A percentile compares a stretch with the other conserved stretches of the same genome.
Conservation (phyloP, 768 basidiomycete species). For the Lactarius sanguifluus region DNA sequence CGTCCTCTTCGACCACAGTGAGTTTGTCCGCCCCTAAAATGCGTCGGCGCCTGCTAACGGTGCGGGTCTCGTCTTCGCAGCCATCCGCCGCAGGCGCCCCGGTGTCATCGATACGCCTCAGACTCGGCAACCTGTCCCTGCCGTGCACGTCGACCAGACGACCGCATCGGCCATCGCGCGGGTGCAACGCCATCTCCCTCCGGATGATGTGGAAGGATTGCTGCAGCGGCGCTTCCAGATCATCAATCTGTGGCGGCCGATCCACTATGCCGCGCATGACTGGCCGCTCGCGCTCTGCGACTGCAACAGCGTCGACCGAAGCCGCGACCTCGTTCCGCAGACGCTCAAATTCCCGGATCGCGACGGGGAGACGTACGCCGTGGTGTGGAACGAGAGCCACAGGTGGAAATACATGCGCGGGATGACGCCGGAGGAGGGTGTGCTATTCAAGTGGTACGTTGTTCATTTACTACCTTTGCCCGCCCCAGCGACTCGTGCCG, state of each 20-base stretch:
- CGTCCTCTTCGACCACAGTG: slow-evolving; percentile 67
- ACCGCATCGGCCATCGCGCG: slow-evolving; percentile 41
- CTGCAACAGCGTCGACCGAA: slow-evolving; percentile 42
- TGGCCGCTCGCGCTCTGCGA: slow-evolving; percentile 52
- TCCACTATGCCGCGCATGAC: slow-evolving; percentile 45
- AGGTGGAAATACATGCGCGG: slow-evolving; percentile 49
- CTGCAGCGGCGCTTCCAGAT: slow-evolving; percentile 51
- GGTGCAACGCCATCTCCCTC: slow-evolving; percentile 46
- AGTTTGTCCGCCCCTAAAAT: slow-evolving; percentile 30
- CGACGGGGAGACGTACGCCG: slow-evolving; percentile 45
- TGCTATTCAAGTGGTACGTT: slow-evolving; percentile 48
- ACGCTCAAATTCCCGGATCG: slow-evolving; percentile 44
- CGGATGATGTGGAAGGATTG: slow-evolving; percentile 40
- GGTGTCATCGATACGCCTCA: slow-evolving; percentile 39
- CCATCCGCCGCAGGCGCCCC: slow-evolving; percentile 44
- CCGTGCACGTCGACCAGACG: slow-evolving; percentile 50
- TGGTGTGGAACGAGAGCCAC: slow-evolving; percentile 42
- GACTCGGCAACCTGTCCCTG: slow-evolving; percentile 45
- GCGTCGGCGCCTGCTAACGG: background rate
- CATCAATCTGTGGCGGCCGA: slow-evolving; percentile 56
- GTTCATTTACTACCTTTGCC: background rate
- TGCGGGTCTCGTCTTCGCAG: slow-evolving; percentile 31
- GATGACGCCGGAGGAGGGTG: slow-evolving; percentile 47
- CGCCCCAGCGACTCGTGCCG: background rate
- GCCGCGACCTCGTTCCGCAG: slow-evolving; percentile 41